Percentiles rank a stretch among this genome's conserved stretches.
Evolutionary conservation across 441 rosid genomes (phyloP).

Genomic region (Cnidoscolus chayamansa): DNA sequence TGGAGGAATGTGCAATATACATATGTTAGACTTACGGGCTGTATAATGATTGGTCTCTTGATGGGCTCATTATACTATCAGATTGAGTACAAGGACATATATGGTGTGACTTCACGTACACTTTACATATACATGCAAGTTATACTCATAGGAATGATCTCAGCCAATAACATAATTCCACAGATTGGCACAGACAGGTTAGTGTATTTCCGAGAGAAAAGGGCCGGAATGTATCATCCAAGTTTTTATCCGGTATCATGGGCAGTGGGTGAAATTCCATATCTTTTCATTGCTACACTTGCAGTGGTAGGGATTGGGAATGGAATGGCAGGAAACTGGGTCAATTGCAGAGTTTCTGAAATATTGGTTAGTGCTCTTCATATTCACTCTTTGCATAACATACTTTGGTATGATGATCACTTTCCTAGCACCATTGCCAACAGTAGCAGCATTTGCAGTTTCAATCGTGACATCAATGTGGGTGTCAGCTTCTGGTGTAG

Average conservation of each 20-base stretch:
- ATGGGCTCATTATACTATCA: conserved; percentile 32
- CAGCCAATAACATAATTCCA: conserved; percentile 34
- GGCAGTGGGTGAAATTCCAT: conserved; percentile 34
- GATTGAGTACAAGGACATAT: conserved; percentile 29
- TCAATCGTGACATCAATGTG: conserved; percentile 31
- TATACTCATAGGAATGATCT: conserved; percentile 28
- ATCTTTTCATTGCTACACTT: conserved; percentile 27
- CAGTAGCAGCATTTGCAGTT: conserved; percentile 34
- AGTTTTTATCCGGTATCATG: conserved; percentile 35
- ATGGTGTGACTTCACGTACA: conserved; percentile 23
- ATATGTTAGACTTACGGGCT: conserved; percentile 28
- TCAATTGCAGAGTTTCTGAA: conserved; percentile 22
- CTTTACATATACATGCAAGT: conserved; percentile 39
- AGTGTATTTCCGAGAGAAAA: conserved; percentile 31
- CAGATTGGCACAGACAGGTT: conserved; percentile 35
- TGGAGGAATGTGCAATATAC: conserved; percentile 33
- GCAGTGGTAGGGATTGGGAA: conserved; percentile 34
- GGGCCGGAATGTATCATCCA: conserved; percentile 35
- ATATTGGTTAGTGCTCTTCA: conserved; percentile 28
- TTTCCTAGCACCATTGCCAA: conserved; percentile 37
- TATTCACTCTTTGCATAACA: conserved; percentile 29
- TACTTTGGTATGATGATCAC: conserved; percentile 41
- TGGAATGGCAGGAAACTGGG: conserved; percentile 28
- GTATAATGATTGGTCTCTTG: conserved; percentile 30
- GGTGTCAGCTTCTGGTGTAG: conserved; percentile 32